Evolutionary conservation across 345 rosid genomes (phyloP), one percentile per base, ranked within the genome.

Genomic region (Rhizophora mangle): DNA sequence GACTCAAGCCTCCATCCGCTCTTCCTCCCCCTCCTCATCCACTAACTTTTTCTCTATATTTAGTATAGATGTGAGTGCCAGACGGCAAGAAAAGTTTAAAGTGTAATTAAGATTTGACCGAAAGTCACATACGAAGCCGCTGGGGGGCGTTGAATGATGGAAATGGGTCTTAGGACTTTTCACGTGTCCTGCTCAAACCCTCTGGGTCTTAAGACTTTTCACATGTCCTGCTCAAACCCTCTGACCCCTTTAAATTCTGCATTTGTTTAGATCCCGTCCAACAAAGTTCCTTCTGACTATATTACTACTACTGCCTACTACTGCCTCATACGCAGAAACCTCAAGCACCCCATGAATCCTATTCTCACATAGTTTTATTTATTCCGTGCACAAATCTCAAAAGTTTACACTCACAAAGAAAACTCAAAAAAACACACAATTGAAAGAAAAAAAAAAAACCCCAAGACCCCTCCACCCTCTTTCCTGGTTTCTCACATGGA

Each of bases 141-240:
- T 69, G 84, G 70, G 74, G 76, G 86, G 79, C 21, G 78, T 82
- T 82, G 88, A 82, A 78, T 27, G 71, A 80, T 68, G 58, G 55
- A 29, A 63, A 66, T 53, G 34, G 49, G 61, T 47, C 63, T 31
- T 31, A 21, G 69, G 69, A 76, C 64, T 11, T 13, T 54, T 82
- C 83, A 78, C 77, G 67, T 80, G 80, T 71, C 63, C 60, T 59
- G 63, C 72, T 71, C 78, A 29, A 5, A 43, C 49, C 49, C 47
- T 3, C 15, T 2, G 9, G n/a, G n/a, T n/a, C n/a, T 31, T 31
- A 21, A 72, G 69, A 76, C 64, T 10, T 13, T 54, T 82, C 83
- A 78, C 77, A 69, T 80, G 80, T 71, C 63, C 60, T 59, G 63
- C 72, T 71, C 78, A 29, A 5, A 43, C 49, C 49, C 47, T 3